Evolutionary conservation across 805 yeast genomes (phyloP), one percentile per base, ranked within the genome.

Genomic region (Zygosaccharomyces siamensis): DNA sequence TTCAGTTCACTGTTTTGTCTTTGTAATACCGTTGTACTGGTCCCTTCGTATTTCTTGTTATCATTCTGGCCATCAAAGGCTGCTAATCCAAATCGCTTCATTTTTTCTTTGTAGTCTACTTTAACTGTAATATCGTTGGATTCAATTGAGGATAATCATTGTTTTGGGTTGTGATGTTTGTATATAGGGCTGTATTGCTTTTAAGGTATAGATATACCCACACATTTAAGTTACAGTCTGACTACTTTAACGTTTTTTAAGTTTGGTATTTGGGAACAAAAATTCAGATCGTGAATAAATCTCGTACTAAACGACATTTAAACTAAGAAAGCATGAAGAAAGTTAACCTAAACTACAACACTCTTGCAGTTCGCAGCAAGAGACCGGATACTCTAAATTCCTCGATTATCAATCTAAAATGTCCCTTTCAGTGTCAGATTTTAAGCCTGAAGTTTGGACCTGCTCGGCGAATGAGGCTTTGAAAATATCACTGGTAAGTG

Each of bases 371-470:
- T 14, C 5, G 8, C 37, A 14, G 8, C 3, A 23, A 23, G 30
- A n/a, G 16, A 27, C 18, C 7, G 24, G 12, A 23, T 2, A 26
- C 24, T 18, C 26, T 10, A 39, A 41, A 26, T n/a, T n/a, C 2
- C 14, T 38, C 16, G 8, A 23, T 21, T 26, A 26, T 20, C 18
- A 7, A 12, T 31, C 7, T 14, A 33, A 11, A 12, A 41, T 10
- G 8, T 27, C 28, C 14, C 63, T 62, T 67, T 59, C 67, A 3
- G 53, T 55, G 3, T 21, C 41, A 14, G 63, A 62, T 43, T 73
- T 78, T 49, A 75, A 76, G 46, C 88, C 89, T 3, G 89, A 83
- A 53, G 69, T 74, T 11, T 89, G 95, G 96, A 84, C 92, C 0
- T 62, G 69, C 6, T 80, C 87, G 2, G 78, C 95, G 43, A 89